phyloP scores from a whole-genome alignment of 257 asterid species.

The Solanum raphanifolium region DNA sequence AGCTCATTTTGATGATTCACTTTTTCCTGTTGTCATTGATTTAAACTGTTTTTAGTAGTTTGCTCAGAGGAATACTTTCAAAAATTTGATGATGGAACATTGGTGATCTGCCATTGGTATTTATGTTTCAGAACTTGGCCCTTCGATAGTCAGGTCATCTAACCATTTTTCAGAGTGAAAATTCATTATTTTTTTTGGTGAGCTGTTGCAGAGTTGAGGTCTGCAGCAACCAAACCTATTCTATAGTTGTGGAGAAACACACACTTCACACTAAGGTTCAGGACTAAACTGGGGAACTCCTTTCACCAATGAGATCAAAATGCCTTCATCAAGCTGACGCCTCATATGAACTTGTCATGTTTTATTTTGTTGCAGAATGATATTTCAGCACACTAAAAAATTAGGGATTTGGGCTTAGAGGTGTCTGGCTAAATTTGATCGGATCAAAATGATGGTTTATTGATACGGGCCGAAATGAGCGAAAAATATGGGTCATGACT shows the following conservation, averaged over 20 bases:
- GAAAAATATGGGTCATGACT: no score
- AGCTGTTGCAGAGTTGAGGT: neutral
- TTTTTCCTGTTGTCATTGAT: neutral
- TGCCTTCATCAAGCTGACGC: neutral
- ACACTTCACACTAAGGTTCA: neutral
- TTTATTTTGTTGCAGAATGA: neutral
- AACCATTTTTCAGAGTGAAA: neutral
- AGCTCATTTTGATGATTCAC: neutral
- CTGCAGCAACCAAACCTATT: neutral
- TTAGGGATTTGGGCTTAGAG: no score
- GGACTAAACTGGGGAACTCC: neutral
- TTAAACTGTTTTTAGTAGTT: neutral
- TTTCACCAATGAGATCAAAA: neutral
- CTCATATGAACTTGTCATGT: neutral
- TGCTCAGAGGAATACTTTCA: neutral
- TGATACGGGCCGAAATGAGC: no score
- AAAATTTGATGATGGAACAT: neutral
- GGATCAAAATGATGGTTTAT: no score
- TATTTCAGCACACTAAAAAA: neutral
- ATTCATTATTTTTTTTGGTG: neutral
- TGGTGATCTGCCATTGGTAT: neutral
- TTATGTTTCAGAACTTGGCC: neutral
- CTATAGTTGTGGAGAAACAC: no score
- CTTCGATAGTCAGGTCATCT: neutral
- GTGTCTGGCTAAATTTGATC: no score